Evolutionary conservation across 495 filamentous ascomycete species (phyloP), one percentile per base, ranked within the genome.

Genomic region (Beverwykella pulmonaria): DNA sequence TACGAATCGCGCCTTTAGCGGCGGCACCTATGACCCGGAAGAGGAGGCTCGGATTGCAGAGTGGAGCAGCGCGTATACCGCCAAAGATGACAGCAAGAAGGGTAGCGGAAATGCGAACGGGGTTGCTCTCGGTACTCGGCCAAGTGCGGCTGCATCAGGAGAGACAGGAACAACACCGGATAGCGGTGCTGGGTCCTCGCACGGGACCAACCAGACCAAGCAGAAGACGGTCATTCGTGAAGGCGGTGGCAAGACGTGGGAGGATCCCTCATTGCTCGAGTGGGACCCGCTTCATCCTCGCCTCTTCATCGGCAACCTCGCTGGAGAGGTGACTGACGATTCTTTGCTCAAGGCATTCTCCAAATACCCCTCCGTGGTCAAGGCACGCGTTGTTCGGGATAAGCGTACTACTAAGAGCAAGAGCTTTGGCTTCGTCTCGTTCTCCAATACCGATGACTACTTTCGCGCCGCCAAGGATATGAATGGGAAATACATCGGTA

Each of bases 401-500:
- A 98, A 98, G 79, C 85, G 90, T 20, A 96, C 93, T 2, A 93
- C 89, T 56, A 98, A 98, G 81, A 92, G 88, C 71, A 94, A 93
- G 75, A 93, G 94, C 0, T 98, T 90, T 76, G 95, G 94, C 1
- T 98, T 98, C 70, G 92, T 98, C 59, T 93, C 91, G 75, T 98
- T 98, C 79, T 90, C 87, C 66, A 90, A 97, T 74, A 90, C 92
- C 4, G 94, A 98, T 71, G 92, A 97, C 72, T 97, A 93, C 77
- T 98, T 98, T 81, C 83, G 87, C 59, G 93, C 94, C 0, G 93
- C 90, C 67, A 89, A 92, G 79, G 95, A 98, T 78, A 98, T 98
- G 95, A 88, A 97, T 75, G 92, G 93, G 50, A 98, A 98, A 80
- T 98, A 98, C 75, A 98, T 98, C 75, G 94, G 95, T 41, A 96